Conservation (phyloP, 257 asterid genomes). For the Catharanthus roseus region DNA sequence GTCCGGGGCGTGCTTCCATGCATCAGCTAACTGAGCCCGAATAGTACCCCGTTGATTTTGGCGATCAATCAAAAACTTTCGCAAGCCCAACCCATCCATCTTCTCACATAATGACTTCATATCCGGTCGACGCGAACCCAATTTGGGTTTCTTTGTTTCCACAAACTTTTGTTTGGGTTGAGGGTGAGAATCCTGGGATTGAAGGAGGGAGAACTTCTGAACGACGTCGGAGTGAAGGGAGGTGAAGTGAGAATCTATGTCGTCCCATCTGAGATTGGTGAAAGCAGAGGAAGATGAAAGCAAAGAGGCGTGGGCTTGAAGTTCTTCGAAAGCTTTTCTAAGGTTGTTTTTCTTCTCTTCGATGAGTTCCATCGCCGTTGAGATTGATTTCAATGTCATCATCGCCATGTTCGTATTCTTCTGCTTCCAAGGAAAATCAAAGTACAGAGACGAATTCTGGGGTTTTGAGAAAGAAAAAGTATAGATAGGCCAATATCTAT, state of each 20-base stretch:
- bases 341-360: conserved; percentile 17
- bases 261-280: conserved; percentile 28
- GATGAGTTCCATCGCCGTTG: conserved; percentile 8
- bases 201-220: conserved; percentile 32
- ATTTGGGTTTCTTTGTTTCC: conserved; percentile 5
- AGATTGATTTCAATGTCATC: conserved; percentile 10
- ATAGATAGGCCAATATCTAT: too few species aligned
- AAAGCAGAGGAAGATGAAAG: conserved; percentile 4
- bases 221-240: conserved; percentile 40
- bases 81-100: conserved; percentile 52
- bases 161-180: neutral
- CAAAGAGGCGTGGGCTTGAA: neutral
- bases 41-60: conserved; percentile 44
- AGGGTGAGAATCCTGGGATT: conserved; percentile 24
- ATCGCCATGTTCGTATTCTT: neutral
- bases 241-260: conserved; percentile 43
- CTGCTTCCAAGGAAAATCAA: too few species aligned
- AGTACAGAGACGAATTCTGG: too few species aligned
- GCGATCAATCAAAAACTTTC: conserved; percentile 39
- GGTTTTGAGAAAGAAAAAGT: too few species aligned
- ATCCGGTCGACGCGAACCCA: conserved; percentile 43
- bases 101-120: conserved; percentile 43
- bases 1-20: conserved; percentile 53
- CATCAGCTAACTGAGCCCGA: conserved; percentile 49
- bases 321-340: conserved; percentile 16